Base-by-base conservation (phyloP, 1,284 basidiomycete species). In the Phlebopus sp. region DNA sequence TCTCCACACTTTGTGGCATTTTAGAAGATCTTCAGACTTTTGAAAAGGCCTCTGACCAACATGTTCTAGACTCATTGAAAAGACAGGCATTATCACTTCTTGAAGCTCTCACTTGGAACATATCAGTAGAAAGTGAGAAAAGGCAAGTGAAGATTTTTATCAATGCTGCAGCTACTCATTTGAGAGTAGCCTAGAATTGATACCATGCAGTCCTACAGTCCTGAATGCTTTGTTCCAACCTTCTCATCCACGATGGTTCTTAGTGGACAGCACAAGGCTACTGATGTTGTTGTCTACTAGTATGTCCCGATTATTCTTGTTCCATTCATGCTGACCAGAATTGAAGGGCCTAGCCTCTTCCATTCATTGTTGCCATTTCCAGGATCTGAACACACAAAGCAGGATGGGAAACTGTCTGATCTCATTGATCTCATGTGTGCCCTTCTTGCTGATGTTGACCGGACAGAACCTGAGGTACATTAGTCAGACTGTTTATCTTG, bases 201-300 rank as follows among this genome's bases (percentile, higher is more conserved):
- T 82, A 32, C 58, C 70, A 6, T 63, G 59, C 11, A 66, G 71
- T 41, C 62, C 68, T 14, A 66, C 72, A 25, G 65, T 78, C 35
- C 54, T 84, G 44, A 59, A 71, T 42, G 68, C 62, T n/a, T 62
- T 89, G 18, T 62, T 86, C 13, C 67, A 78, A 48, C 55, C 68
- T 4, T 62, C 66, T 21, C 82, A 82, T 45, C 76, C 82, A 2
- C 55, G 59, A 2, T 75, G 73, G 69, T 62, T 86, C 19, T 63
- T 86, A 4, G 60, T 68, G 37, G 67, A 69, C 18, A 69, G 72
- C 27, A 65, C 71, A 21, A 73, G 75, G 6, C 55, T 81, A 11
- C 61, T 89, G n/a, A 59, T 75, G 2, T 63, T 82, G 48, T 61
- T 86, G 37, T 78, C 81, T 21, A 76, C 76, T 39, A 74, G 84